Conservation (phyloP, 2,329 filamentous ascomycete species). For the Xylariaceae sp. region DNA sequence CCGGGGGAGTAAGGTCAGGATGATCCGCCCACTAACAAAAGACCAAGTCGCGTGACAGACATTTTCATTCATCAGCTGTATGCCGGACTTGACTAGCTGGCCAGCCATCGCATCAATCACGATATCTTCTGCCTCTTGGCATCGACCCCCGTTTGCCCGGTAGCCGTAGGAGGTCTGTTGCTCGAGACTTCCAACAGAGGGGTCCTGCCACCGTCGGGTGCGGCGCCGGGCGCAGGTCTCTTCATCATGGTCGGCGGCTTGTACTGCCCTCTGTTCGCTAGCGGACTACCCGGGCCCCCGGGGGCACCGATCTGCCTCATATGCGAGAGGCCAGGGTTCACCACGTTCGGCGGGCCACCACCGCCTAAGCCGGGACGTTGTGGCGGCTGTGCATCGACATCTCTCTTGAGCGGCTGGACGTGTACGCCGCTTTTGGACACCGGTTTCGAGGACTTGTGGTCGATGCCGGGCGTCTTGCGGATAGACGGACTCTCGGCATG, state of each 20-base stretch:
- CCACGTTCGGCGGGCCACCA: slow-evolving; percentile 30
- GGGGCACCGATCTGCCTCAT: slow-evolving; percentile 56
- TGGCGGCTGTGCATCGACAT: slow-evolving; percentile 23
- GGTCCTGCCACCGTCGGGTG: slow-evolving; percentile 30
- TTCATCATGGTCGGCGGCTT: slow-evolving; percentile 53
- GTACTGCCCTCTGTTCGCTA: slow-evolving; percentile 54
- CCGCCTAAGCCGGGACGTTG: slow-evolving; percentile 14
- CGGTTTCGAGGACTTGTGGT: slow-evolving; percentile 72
- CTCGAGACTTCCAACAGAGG: slow-evolving; percentile 47
- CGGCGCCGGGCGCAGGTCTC: slow-evolving; percentile 34
- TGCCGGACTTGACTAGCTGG: no score
- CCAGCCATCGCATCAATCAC: no score
- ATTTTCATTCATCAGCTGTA: no score
- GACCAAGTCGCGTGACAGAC: no score
- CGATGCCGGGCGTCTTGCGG: slow-evolving; percentile 80
- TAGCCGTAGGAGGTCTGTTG: slow-evolving; percentile 32
- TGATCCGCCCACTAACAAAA: no score
- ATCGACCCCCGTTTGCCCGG: slow-evolving; percentile 34
- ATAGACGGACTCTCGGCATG: slow-evolving; percentile 77
- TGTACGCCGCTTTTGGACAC: slow-evolving; percentile 55
- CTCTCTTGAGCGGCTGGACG: slow-evolving; percentile 36
- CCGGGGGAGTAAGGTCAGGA: no score
- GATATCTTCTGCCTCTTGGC: slow-evolving; percentile 47
- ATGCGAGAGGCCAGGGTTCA: slow-evolving; percentile 51
- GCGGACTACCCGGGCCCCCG: slow-evolving; percentile 47